These are phyloP conservation scores for Candida andamanensis DNA, from an alignment of 805 yeast species.

Conservation along the genomic window DNA sequence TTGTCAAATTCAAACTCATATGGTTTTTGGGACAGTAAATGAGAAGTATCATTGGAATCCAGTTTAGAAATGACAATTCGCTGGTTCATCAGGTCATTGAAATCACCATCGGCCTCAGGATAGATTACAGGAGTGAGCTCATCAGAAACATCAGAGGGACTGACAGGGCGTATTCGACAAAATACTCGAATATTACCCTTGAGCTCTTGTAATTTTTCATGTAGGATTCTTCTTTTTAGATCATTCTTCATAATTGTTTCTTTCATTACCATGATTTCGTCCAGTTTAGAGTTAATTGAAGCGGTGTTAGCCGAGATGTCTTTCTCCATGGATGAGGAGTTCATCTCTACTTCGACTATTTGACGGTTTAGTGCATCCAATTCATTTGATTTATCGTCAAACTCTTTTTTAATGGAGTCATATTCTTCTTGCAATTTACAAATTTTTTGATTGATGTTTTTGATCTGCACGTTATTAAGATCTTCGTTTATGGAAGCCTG, in stretches of 20 bases:
- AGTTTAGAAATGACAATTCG: slow-evolving; percentile 24
- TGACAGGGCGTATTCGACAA: slow-evolving; percentile 72
- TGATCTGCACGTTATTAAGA: slow-evolving; percentile 31
- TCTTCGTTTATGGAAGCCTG: neutral
- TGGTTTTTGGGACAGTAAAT: slow-evolving; percentile 7
- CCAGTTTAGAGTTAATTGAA: slow-evolving; percentile 3
- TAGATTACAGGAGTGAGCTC: slow-evolving; percentile 7
- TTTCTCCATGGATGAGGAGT: slow-evolving; percentile 44
- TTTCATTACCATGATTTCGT: slow-evolving; percentile 14
- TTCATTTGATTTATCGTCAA: slow-evolving; percentile 4
- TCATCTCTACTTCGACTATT: slow-evolving; percentile 3
- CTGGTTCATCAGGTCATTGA: slow-evolving; percentile 32
- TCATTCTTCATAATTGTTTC: slow-evolving; percentile 46
- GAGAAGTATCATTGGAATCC: slow-evolving; percentile 6
- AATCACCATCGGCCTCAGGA: slow-evolving; percentile 17
- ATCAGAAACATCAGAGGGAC: neutral
- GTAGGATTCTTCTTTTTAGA: slow-evolving; percentile 54
- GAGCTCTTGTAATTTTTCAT: slow-evolving; percentile 73
- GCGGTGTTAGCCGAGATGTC: slow-evolving; percentile 7
- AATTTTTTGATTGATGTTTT: neutral
- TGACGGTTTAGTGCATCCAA: slow-evolving; percentile 2
- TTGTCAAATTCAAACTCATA: slow-evolving; percentile 65
- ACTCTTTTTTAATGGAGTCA: neutral
- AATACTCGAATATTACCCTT: slow-evolving; percentile 91
- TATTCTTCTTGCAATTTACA: neutral